Evolutionary conservation across 805 yeast species (phyloP), one percentile per base, ranked within the genome.

Genomic region (Metschnikowia aberdeeniae): DNA sequence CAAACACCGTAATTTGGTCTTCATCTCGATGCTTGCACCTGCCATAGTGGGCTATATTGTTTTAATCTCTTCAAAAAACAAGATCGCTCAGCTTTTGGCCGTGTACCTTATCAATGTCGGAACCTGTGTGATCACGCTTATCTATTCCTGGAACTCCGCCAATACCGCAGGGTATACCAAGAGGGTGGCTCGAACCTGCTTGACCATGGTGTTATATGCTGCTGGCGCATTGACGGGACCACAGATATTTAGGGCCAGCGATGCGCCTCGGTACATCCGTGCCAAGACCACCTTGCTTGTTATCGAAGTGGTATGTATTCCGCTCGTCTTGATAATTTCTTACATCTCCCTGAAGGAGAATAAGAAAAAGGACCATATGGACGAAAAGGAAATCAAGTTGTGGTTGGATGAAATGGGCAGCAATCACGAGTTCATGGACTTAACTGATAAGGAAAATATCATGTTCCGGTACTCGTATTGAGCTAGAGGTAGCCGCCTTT

Each of bases 71-170:
- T 52, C 57, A 28, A 47, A 43, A 56, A 50, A 47, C 50, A 68
- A 60, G 39, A 64, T 75, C 12, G 82, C 80, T 29, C 73, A 76
- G 49, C 50, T 79, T 42, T 60, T 78, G 43, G 71, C 78, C 4
- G 67, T 78, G 34, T 78, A 78, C 52, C 55, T 76, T 57, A 66
- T 73, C 39, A 68, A 80, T 73, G 70, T 82, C 54, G 74, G 85
- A 35, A 75, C 81, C 27, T 70, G 81, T 63, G 69, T 78, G 43
- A 80, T 78, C 44, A 77, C 84, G 1, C 67, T 80, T 43, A 67
- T 81, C 27, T 80, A 79, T 54, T 74, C 80, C 5, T 80, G 85
- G 86, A 78, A 78, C 49, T 72, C 77, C 44, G 74, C 82, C 37
- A 66, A 64, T 36, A 58, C 61, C 26, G 64, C 66, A 8, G 70